Evolutionary conservation across 495 filamentous ascomycete species (phyloP).

Genomic region (Aspergillus carlsbadensis): DNA sequence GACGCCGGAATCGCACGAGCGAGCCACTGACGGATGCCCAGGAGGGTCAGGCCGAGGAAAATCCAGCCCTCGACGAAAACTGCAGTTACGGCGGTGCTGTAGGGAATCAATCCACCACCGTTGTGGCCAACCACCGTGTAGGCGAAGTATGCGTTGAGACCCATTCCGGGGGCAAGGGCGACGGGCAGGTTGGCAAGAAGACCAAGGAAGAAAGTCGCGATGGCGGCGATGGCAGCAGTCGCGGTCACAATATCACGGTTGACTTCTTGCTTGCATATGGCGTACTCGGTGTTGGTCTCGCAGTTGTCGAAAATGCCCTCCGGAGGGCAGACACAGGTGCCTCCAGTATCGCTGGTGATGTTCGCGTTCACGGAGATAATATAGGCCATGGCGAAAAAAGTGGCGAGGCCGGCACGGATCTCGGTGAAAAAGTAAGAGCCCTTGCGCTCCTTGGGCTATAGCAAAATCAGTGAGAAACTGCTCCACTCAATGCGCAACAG

Average conservation of each 20-base stretch:
- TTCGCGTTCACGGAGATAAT: constrained; percentile 74
- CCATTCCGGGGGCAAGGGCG: constrained; percentile 78
- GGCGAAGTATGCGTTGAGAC: constrained; percentile 80
- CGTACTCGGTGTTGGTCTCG: not conserved
- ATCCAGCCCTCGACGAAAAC: constrained; percentile 82
- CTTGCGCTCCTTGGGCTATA: constrained; percentile 62
- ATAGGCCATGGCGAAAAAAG: constrained; percentile 89
- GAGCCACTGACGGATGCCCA: constrained; percentile 81
- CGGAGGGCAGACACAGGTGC: constrained; percentile 71
- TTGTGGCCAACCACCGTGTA: constrained; percentile 78
- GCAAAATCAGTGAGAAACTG: constrained; percentile 3
- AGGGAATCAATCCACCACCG: constrained; percentile 65
- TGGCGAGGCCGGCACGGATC: constrained; percentile 72
- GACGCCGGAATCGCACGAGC: constrained; percentile 72
- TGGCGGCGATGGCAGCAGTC: constrained; percentile 72
- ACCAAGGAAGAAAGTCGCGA: constrained; percentile 73
- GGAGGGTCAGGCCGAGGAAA: constrained; percentile 64
- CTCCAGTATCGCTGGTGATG: constrained; percentile 64
- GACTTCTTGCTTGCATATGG: constrained; percentile 60
- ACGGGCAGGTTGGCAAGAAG: constrained; percentile 71
- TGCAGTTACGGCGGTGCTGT: constrained; percentile 69
- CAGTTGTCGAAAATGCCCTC: constrained; percentile 38
- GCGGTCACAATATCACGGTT: constrained; percentile 76
- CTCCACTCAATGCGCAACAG: not conserved
- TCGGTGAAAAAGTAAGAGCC: constrained; percentile 78